Evolutionary conservation across 495 filamentous ascomycete genomes (phyloP), one percentile per base, ranked within the genome.

Genomic region (Penicillium cosmopolitanum): DNA sequence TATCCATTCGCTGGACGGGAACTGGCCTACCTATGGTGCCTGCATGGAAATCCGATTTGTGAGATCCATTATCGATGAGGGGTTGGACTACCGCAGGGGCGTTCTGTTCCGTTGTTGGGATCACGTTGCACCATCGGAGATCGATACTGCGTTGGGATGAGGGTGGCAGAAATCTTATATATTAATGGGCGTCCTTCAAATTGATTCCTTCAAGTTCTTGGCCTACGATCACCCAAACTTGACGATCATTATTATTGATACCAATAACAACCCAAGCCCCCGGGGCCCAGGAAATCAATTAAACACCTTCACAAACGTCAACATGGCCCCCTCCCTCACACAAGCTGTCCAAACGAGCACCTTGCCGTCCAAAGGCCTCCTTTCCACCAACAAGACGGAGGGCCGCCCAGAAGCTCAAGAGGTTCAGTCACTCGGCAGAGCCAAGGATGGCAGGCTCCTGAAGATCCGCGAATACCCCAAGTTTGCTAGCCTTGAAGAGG

Each of bases 401-500:
- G 36, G 36, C 11, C 36, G 36, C 15, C 36, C 36, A 15, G 36
- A 38, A 38, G 36, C 36, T n/a, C 11, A 12, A 12, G 36, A 38
- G 15, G 36, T 38, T n/a, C 36, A 38, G 15, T 38, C 36, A 38
- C 36, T 38, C 12, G 36, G 36, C 15, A 38, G 36, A 12, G 36
- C 36, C 8, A 38, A 38, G 10, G 36, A 38, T 38, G 36, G 36
- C 36, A 12, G 36, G 15, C 36, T 38, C 4, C 36, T 38, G 12
- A 38, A 38, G 15, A 38, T 38, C 36, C 36, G 36, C 36, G 36
- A 38, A 7, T 38, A 38, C 16, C 56, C 56, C 16, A 38, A 53
- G 21, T 53, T 59, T 12, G 42, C 38, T n/a, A 48, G 15, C 15
- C 31, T 53, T 9, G n/a, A 44, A 11, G 31, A 59, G n/a, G 83